phyloP scores from a whole-genome alignment of 2,329 filamentous ascomycete genomes.

The Fusarium drepaniforme region DNA sequence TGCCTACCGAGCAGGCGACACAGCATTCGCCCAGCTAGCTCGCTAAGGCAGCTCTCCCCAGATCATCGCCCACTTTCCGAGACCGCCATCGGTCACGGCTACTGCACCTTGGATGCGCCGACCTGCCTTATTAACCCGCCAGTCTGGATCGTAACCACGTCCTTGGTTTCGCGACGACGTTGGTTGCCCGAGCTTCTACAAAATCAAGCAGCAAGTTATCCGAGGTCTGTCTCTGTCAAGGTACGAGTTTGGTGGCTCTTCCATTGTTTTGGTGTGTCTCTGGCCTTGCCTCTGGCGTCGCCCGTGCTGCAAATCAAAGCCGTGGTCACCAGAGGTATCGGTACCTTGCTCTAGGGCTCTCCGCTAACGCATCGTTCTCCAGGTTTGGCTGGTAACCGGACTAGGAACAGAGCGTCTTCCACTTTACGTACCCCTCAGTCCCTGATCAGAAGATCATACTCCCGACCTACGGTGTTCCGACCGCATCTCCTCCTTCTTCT shows the following conservation, averaged over 20 bases:
- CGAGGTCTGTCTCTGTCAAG: constrained; percentile 4
- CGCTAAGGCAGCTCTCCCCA: constrained; percentile 43
- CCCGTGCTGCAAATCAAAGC: constrained; percentile 33
- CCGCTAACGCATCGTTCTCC: constrained; percentile 39
- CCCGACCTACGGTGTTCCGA: constrained; percentile 25
- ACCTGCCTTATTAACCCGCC: constrained; percentile 8
- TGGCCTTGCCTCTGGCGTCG: constrained; percentile 8
- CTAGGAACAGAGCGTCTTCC: constrained; percentile 36
- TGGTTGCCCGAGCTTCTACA: not conserved
- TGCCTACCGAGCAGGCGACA: constrained; percentile 36
- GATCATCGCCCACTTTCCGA: constrained; percentile 35
- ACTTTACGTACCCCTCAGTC: constrained; percentile 34
- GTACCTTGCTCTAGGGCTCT: constrained; percentile 41
- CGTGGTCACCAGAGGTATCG: constrained; percentile 34
- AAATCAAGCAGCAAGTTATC: not conserved
- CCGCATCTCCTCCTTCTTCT: constrained; percentile 28
- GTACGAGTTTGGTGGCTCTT: constrained; percentile 10
- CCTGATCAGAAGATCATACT: constrained; percentile 38
- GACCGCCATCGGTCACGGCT: constrained; percentile 26
- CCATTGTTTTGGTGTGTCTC: not conserved
- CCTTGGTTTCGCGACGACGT: constrained; percentile 9
- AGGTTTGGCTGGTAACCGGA: constrained; percentile 39
- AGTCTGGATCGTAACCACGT: constrained; percentile 16
- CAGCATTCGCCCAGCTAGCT: constrained; percentile 36
- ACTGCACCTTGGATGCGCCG: constrained; percentile 21